Evolutionary conservation across 306 rosid genomes (phyloP), one percentile per base, ranked within the genome.

Genomic region (Castanopsis chinensis): DNA sequence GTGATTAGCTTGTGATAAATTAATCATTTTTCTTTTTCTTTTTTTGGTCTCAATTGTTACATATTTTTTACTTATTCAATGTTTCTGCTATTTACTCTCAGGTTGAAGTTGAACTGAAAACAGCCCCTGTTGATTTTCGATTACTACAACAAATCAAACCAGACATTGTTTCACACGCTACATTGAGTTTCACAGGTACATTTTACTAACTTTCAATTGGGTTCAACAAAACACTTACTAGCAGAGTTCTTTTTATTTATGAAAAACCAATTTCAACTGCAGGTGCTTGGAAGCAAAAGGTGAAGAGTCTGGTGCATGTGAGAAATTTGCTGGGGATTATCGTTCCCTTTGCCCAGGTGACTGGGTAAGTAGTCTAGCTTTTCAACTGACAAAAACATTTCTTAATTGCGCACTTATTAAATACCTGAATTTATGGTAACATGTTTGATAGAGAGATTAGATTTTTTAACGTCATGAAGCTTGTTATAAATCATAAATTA

Each of bases 291-390:
- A 91, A 57, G 97, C 89, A 56, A 94, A 85, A 84, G 97, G 92
- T 76, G 99, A 92, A 30, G 88, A 83, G 63, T 76, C 92, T 20
- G 74, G 81, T 71, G 94, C 90, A 81, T 94, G 97, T 80, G 91
- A 84, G 61, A 90, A 75, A 77, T 92, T 92, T 82, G 90, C 97
- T 61, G 86, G 85, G 84, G 90, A 86, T 71, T 94, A 92, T 79
- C 95, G 98, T 49, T 89, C 98, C 41, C 94, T 94, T 59, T 94
- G 97, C 92, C 98, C 97, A 0, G 90, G 92, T 77, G 98, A 94
- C 91, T 94, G 97, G 99, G 99, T 94, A 81, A 90, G 97, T 79
- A 70, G 23, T 21, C 74, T 79, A 65, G 54, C 79, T 72, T 82
- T 59, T 21, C 69, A 79, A 20, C 17, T 20, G 75, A 55, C 25